Percentiles rank a stretch among this genome's conserved stretches.
Evolutionary conservation across 2,329 filamentous ascomycete species (phyloP).

Genomic region (Penicillium expansum): DNA sequence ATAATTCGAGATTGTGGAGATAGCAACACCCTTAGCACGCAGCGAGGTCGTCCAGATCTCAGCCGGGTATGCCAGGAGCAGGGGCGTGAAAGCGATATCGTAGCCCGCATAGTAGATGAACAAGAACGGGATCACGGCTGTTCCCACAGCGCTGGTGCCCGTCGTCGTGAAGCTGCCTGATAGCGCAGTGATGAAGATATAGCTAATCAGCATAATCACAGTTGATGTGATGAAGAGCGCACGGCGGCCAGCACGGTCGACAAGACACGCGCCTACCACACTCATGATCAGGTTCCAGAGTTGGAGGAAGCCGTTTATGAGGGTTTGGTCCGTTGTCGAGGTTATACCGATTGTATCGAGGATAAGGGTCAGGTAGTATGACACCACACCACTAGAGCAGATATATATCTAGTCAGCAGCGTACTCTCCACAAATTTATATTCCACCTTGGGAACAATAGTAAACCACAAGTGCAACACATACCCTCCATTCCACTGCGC

Average conservation of each 20-base stretch:
- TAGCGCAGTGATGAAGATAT: too few species aligned
- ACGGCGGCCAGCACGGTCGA: conserved; percentile 12
- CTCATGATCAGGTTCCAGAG: conserved; percentile 19
- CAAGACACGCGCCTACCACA: conserved; percentile 10
- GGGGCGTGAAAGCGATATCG: conserved; percentile 24
- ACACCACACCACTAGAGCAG: conserved; percentile 8
- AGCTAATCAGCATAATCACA: too few species aligned
- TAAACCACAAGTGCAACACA: neutral
- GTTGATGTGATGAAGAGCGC: too few species aligned
- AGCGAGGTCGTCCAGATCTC: conserved; percentile 28
- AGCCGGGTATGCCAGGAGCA: conserved; percentile 22
- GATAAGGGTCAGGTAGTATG: conserved; percentile 14
- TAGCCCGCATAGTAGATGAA: too few species aligned
- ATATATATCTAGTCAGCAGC: neutral
- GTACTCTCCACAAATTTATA: neutral
- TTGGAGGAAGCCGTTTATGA: conserved; percentile 17
- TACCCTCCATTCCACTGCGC: conserved; percentile 15
- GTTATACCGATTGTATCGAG: conserved; percentile 15
- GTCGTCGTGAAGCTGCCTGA: conserved; percentile 23
- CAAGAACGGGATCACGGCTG: too few species aligned
- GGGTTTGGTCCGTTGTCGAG: conserved; percentile 9
- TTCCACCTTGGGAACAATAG: neutral
- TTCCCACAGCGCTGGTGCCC: conserved; percentile 15
- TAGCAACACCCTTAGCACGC: conserved; percentile 25
- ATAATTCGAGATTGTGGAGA: conserved; percentile 15